Conservation (phyloP, 768 basidiomycete species). For the Tremella yokohamensis region DNA sequence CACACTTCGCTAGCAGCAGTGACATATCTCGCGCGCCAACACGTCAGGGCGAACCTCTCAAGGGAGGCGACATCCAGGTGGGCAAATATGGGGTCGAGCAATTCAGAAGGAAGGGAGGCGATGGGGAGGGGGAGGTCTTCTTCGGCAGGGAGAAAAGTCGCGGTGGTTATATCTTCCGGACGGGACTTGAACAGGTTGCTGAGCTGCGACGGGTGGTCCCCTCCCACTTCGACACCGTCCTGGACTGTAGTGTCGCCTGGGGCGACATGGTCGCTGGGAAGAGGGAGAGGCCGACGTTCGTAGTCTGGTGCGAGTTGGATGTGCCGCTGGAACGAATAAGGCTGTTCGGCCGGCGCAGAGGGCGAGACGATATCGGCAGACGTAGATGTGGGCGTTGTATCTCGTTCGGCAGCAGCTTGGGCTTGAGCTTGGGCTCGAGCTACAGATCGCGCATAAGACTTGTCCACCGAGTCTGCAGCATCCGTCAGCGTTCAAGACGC, state of each 20-base stretch:
- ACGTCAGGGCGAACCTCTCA: conserved; percentile 72
- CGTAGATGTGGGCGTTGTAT: conserved; percentile 16
- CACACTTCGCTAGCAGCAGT: conserved; percentile 73
- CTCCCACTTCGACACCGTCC: neutral
- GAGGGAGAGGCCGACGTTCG: conserved; percentile 12
- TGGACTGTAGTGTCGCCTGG: neutral
- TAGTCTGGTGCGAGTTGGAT: conserved; percentile 46
- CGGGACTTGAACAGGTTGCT: conserved; percentile 18
- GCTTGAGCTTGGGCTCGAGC: neutral
- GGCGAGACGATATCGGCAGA: conserved; percentile 39
- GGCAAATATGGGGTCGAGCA: conserved; percentile 66
- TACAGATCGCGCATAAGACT: conserved; percentile 55
- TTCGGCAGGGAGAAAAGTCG: conserved; percentile 64
- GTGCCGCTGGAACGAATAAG: conserved; percentile 43
- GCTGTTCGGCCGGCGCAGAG: conserved; percentile 25
- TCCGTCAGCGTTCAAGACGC: conserved; percentile 1
- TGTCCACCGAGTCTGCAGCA: conserved; percentile 62
- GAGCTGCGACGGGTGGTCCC: conserved; percentile 20
- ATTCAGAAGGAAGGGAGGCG: conserved; percentile 67
- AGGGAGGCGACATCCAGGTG: conserved; percentile 65
- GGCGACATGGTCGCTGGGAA: neutral
- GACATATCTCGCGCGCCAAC: conserved; percentile 69
- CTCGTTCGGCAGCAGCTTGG: neutral
- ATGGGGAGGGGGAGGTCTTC: conserved; percentile 62
- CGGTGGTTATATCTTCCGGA: conserved; percentile 12